Evolutionary conservation across 1,139 yeast species (phyloP).

Genomic region (Saccharomyces hybrid): DNA sequence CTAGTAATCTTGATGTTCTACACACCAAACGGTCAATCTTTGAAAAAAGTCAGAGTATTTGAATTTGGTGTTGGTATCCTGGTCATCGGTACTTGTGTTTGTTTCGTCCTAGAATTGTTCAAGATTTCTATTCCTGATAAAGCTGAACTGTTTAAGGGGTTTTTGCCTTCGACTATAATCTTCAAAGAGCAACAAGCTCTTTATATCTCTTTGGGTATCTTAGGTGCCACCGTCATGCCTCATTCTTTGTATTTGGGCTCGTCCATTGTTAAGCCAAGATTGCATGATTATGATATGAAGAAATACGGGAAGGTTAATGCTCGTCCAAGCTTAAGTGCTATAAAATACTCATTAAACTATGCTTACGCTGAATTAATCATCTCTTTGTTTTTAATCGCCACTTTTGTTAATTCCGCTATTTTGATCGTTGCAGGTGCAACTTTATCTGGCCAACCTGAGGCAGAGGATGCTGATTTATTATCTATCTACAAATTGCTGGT

Average conservation of each 20-base stretch:
- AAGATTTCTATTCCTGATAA: conserved; percentile 54
- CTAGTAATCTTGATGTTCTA: conserved; percentile 79
- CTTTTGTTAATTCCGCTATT: conserved; percentile 79
- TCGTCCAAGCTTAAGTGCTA: conserved; percentile 62
- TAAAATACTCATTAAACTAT: conserved; percentile 58
- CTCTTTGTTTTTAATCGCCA: conserved; percentile 70
- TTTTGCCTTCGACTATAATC: conserved; percentile 66
- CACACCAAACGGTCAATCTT: conserved; percentile 62
- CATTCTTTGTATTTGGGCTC: conserved; percentile 88
- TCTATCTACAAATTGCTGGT: conserved; percentile 73
- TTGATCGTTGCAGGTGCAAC: conserved; percentile 83
- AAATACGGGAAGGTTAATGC: conserved; percentile 34
- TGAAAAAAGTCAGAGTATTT: conserved; percentile 68
- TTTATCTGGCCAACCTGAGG: conserved; percentile 56
- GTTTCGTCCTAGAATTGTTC: conserved; percentile 74
- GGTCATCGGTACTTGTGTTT: conserved; percentile 75
- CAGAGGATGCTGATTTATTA: conserved; percentile 78
- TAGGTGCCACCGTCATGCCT: conserved; percentile 98
- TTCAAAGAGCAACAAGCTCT: conserved; percentile 75
- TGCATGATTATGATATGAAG: conserved; percentile 69
- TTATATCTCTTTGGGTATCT: conserved; percentile 77
- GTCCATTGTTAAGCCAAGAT: conserved; percentile 84
- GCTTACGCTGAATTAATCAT: conserved; percentile 70
- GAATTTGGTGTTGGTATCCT: conserved; percentile 72
- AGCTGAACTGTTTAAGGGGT: conserved; percentile 59